These are phyloP conservation scores for Cerioporus squamosus DNA, from an alignment of 1,284 basidiomycete genomes.

Conservation along the genomic window DNA sequence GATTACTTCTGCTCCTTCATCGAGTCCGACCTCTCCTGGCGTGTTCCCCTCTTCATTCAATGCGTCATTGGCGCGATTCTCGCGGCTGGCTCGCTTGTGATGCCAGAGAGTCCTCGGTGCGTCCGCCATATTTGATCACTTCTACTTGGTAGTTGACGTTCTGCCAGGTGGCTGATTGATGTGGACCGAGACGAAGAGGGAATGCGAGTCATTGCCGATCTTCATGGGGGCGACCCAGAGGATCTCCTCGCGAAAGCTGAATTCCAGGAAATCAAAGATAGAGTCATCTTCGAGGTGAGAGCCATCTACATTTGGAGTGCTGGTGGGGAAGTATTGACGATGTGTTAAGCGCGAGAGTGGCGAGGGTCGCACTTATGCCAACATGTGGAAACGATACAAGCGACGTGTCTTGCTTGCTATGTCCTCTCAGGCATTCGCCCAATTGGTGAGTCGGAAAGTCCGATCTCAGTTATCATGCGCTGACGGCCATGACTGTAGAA, in stretches of 20 bases:
- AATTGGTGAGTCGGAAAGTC: slow-evolving; percentile 63
- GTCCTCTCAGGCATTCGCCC: slow-evolving; percentile 96
- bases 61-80: slow-evolving; percentile 88
- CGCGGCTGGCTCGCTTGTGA: slow-evolving; percentile 80
- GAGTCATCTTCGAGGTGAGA: slow-evolving; percentile 80
- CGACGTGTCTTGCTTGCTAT: slow-evolving; percentile 94
- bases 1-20: slow-evolving; percentile 95
- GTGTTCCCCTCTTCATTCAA: slow-evolving; percentile 86
- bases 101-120: slow-evolving; percentile 92
- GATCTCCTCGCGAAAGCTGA: slow-evolving; percentile 80
- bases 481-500: slow-evolving; percentile 53
- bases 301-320: not conserved
- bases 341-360: slow-evolving; percentile 63
- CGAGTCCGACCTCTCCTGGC: slow-evolving; percentile 82
- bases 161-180: slow-evolving; percentile 87
- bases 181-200: slow-evolving; percentile 87
- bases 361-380: slow-evolving; percentile 82
- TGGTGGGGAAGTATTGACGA: not conserved
- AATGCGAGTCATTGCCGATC: slow-evolving; percentile 86
- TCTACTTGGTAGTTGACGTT: slow-evolving; percentile 7
- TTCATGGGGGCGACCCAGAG: slow-evolving; percentile 87
- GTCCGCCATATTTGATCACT: not conserved
- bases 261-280: slow-evolving; percentile 92
- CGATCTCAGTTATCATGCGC: not conserved
- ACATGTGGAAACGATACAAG: slow-evolving; percentile 90